phyloP scores from a whole-genome alignment of 2,329 filamentous ascomycete species.

The Penicillium sp. region DNA sequence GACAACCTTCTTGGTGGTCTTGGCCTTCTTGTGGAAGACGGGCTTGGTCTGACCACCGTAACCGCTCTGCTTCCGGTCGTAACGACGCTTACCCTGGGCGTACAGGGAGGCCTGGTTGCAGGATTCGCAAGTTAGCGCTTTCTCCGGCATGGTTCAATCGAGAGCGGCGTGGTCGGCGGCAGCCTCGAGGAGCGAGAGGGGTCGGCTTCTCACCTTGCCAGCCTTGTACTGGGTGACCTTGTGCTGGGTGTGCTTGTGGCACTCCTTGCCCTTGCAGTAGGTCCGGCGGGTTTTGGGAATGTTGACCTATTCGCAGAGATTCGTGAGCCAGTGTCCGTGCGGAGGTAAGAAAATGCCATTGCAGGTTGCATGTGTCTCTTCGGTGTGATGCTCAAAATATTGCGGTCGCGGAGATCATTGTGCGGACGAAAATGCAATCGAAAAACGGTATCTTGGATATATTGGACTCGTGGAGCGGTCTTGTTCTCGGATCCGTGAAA shows the following conservation, averaged over 20 bases:
- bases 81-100: conserved; percentile 99
- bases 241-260: conserved; percentile 89
- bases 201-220: conserved; percentile 67
- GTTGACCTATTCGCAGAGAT: conserved; percentile 70
- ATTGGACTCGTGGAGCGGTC: not conserved
- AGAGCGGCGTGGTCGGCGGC: not conserved
- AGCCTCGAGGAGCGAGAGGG: not conserved
- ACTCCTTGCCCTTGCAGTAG: conserved; percentile 96
- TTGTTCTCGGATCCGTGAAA: not conserved
- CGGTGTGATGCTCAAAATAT: not conserved
- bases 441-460: too few species aligned
- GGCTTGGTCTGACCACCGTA: conserved; percentile 99
- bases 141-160: conserved; percentile 1
- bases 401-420: conserved; percentile 3
- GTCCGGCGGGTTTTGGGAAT: conserved; percentile 97
- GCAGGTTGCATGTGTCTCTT: not conserved
- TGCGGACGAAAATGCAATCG: not conserved
- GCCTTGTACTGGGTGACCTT: conserved; percentile 97
- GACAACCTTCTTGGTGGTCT: conserved; percentile 99
- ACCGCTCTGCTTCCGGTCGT: conserved; percentile 98
- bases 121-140: conserved; percentile 22
- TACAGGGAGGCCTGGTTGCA: conserved; percentile 74
- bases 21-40: conserved; percentile 99
- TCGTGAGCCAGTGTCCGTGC: conserved; percentile 26
- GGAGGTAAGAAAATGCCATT: conserved; percentile 1